A percentile compares a stretch with the other conserved stretches of the same genome.
Evolutionary conservation across 1,284 basidiomycete genomes (phyloP).

Genomic region (Mycosarcoma maydis): DNA sequence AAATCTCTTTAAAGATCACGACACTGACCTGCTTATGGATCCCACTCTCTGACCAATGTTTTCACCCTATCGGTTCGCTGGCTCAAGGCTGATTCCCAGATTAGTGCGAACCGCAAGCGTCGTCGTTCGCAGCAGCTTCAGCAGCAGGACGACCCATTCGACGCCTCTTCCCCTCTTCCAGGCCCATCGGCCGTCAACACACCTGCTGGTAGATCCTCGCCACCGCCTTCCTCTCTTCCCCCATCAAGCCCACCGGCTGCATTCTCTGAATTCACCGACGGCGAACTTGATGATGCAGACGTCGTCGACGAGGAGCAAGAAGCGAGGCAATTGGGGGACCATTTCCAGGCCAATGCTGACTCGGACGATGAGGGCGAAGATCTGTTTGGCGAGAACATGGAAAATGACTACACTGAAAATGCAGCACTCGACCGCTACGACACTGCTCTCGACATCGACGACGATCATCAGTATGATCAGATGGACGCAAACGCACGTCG

Average conservation of each 20-base stretch:
- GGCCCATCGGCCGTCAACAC: slow-evolving; percentile 46
- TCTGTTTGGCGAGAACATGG: slow-evolving; percentile 81
- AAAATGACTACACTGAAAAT: slow-evolving; percentile 87
- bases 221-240: slow-evolving; percentile 61
- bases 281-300: slow-evolving; percentile 43
- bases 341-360: slow-evolving; percentile 75
- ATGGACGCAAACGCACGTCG: slow-evolving; percentile 80
- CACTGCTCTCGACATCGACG: slow-evolving; percentile 80
- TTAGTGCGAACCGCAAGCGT: slow-evolving; percentile 47
- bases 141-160: slow-evolving; percentile 44
- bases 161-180: slow-evolving; percentile 39
- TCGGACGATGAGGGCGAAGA: slow-evolving; percentile 82
- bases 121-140: slow-evolving; percentile 47
- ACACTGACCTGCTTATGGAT: too few species aligned
- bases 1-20: not conserved
- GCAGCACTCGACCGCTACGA: slow-evolving; percentile 87
- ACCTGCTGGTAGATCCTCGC: slow-evolving; percentile 48
- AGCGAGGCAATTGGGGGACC: slow-evolving; percentile 67
- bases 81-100: slow-evolving; percentile 29
- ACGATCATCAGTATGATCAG: slow-evolving; percentile 77
- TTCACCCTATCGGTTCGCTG: too few species aligned
- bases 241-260: slow-evolving; percentile 61
- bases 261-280: slow-evolving; percentile 62
- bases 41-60: too few species aligned
- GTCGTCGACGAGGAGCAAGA: slow-evolving; percentile 63